Base-by-base conservation (phyloP, 495 filamentous ascomycete genomes). In the Penicillium cinerascens region DNA sequence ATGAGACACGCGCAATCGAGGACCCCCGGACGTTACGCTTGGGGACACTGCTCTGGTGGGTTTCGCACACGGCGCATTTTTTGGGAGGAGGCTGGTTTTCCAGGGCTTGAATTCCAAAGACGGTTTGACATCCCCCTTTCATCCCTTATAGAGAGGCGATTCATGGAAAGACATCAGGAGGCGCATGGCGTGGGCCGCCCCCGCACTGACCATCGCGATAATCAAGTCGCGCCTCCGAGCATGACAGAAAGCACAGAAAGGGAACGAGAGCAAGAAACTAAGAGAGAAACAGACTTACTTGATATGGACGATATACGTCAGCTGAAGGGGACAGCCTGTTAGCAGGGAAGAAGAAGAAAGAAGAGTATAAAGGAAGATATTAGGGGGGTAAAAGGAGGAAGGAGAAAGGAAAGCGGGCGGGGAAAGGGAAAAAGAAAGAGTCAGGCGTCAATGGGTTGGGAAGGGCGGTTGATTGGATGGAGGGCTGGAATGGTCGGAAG, bases 251-350 rank as follows among this genome's bases (percentile, higher is more conserved):
- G 42, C 44, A 49, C 39, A 20, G 20, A 46, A 22, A 47, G 36
- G 47, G 26, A 29, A 21, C 33, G 11, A 49, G 23, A 35, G n/a
- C n/a, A n/a, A n/a, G n/a, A n/a, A n/a, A 50, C 36, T 42, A 21
- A 45, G 46, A 43, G 13, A 54, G 13, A 56, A 20, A 11, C 11
- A 35, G 26, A 81, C 78, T 76, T 73, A 81, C 78, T 72, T 74
- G 72, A 59, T 70, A 73, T 57, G 78, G 78, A 38, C 78, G 78
- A 68, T 81, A 81, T 37, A 79, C 74, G 76, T 81, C 78, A 59
- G 75, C 77, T 76, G 63, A 59, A 25, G 47, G 54, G 47, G 29
- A 33, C 8, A 33, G 29, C 29, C 29, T 10, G 51, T 39, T 49
- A 51, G 54, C 51, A 60, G 52, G 44, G 44, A 40, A 49, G 47